A percentile compares a stretch with the other conserved stretches of the same genome.
phyloP scores from a whole-genome alignment of 805 yeast species.

The Ogataea pignaliae region DNA sequence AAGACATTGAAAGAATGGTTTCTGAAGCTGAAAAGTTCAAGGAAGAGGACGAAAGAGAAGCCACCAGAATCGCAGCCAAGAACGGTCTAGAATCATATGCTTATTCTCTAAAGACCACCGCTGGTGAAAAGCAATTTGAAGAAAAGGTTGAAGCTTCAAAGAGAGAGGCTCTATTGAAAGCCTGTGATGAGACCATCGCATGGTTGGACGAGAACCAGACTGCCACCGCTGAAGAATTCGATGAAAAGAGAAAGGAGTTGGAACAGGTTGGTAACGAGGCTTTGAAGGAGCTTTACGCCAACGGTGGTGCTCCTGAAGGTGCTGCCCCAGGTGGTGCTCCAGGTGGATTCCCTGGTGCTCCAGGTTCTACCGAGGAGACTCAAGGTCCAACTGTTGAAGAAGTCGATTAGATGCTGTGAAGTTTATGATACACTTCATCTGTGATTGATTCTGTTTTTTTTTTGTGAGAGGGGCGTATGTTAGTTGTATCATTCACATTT shows the following conservation, averaged over 20 bases:
- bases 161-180: slow-evolving; percentile 61
- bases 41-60: slow-evolving; percentile 95
- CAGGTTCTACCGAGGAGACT: slow-evolving; percentile 22
- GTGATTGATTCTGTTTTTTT: not conserved
- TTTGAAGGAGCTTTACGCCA: slow-evolving; percentile 95
- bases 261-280: slow-evolving; percentile 95
- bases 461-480: no score
- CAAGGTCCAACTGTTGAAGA: slow-evolving; percentile 77
- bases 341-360: slow-evolving; percentile 48
- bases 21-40: slow-evolving; percentile 96
- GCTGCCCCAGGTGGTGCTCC: slow-evolving; percentile 49
- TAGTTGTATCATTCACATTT: no score
- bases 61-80: slow-evolving; percentile 88
- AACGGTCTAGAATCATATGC: slow-evolving; percentile 94
- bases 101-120: slow-evolving; percentile 83
- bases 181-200: slow-evolving; percentile 77
- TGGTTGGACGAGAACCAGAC: slow-evolving; percentile 95
- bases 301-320: slow-evolving; percentile 78
- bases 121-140: slow-evolving; percentile 69
- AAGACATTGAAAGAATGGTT: slow-evolving; percentile 97
- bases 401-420: slow-evolving; percentile 49
- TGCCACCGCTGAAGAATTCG: slow-evolving; percentile 87
- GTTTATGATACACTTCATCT: not conserved
- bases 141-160: slow-evolving; percentile 58
- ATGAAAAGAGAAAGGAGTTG: slow-evolving; percentile 91